Base-by-base conservation (phyloP, 2,329 filamentous ascomycete genomes). In the Cryphonectria carpinicola region DNA sequence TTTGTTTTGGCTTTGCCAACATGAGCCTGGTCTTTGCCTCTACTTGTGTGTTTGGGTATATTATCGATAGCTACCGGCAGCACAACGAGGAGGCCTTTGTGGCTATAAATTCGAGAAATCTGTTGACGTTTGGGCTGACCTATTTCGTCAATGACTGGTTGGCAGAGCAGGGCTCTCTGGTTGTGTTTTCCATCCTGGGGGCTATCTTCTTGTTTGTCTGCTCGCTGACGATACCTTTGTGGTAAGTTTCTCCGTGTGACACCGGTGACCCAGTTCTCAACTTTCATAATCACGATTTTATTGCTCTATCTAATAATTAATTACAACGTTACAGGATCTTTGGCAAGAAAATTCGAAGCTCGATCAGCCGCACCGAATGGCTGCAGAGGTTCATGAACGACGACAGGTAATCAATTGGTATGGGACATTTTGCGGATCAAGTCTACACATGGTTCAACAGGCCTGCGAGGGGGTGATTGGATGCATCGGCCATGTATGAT, bases 21-120 rank as follows among this genome's bases (percentile, higher is more conserved):
- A 83, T 85, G 80, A 82, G 80, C 19, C 75, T 85, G 56, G 83
- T 83, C 4, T 84, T 85, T 71, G 79, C 82, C 0, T 81, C 82
- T 56, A 82, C 83, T 0, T 85, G 82, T 64, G 83, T 85, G 6
- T 85, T 86, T 73, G 84, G 84, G 14, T 87, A 87, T 71, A 80
- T 87, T 25, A 79, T 86, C 63, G 85, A 87, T 75, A 80, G 81
- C 54, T 83, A 85, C 75, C 82, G 81, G 37, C 78, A 80, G 32
- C 76, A 84, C 68, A 82, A 81, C 41, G 83, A 84, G 75, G 84
- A 85, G 76, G 84, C 84, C 1, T 85, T 86, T 72, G 84, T 86
- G 25, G 84, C 84, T 19, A 85, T 86, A 76, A 86, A 85, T 70
- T 81, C 83, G 6, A 79, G 84, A 67, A 85, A 85, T 69, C 72